Evolutionary conservation across 495 filamentous ascomycete species (phyloP), one percentile per base, ranked within the genome.

Genomic region (Penicillium diatomitis): DNA sequence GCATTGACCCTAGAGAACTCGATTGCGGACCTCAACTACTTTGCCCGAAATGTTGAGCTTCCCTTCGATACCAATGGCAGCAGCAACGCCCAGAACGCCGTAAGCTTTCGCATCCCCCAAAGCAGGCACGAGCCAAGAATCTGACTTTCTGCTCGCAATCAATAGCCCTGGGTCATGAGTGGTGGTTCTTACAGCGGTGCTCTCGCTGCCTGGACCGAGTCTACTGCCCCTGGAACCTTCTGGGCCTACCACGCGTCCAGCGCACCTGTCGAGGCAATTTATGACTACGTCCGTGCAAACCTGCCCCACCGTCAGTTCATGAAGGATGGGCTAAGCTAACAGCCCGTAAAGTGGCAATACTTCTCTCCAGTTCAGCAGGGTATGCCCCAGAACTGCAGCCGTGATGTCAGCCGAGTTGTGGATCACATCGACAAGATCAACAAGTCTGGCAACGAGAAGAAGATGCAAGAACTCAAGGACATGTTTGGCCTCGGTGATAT

Each of bases 141-240:
- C 41, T 44, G 11, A 44, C 27, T 20, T 12, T 12, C 2, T 33
- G 3, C 20, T 20, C 9, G 2, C n/a, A 44, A 44, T 32, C 29
- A 8, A 32, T 40, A 74, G 42, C 82, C 83, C 4, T 87, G 83
- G 83, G 64, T 86, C 7, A 72, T 78, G 45, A 68, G 69, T 2
- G 83, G 83, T 33, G 81, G 81, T 35, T 83, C 80, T 4, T 87
- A 87, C 60, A 72, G 77, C 30, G 83, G 82, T 44, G 81, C 81
- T 4, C 62, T 85, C 46, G 57, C 81, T 4, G 81, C 75, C 0
- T 86, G 83, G 83, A 74, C 74, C 5, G 77, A 75, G n/a, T 67
- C 67, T 1, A 65, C 72, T 12, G 67, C 77, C 4, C 80, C 81
- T 1, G 82, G 80, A 6, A 83, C 80, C 0, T 82, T 83, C 62